Base-by-base conservation (phyloP, 1,284 basidiomycete species). In the Fomitopsis schrenkii region DNA sequence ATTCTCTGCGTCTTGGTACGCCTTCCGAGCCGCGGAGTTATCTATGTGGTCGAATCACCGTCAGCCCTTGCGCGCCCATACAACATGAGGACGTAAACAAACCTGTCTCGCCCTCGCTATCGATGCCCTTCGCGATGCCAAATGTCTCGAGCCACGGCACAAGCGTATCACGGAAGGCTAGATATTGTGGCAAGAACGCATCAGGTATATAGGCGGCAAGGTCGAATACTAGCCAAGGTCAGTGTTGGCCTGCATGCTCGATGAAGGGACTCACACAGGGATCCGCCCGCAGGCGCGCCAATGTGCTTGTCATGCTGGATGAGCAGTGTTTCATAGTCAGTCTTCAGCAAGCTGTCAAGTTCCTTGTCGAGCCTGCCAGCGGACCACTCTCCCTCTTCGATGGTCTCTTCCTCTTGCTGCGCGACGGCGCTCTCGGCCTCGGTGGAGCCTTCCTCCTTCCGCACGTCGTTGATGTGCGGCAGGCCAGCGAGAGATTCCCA, bases 191-290 rank as follows among this genome's bases (percentile, higher is more conserved):
- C 48, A 91, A 74, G 14, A 95, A 67, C 2, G 85, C 79, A 62
- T 97, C 95, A 3, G 97, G 97, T 41, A 99, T 80, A 76, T 98
- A 98, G 33, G 91, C 84, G 53, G 89, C 81, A 35, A 96, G 69
- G 62, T 94, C 84, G 76, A 91, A 93, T 53, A 97, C 94, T 95
- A 72, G 41, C 54, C 33, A 63, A 59, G 63, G 60, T 64, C 59
- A 55, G 58, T 12, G 33, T 38, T 33, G 46, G 26, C 22, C 48
- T 38, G 22, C n/a, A 22, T 5, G 19, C 19, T 14, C 1, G 55
- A 38, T 15, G n/a, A 42, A 19, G 46, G 1, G 57, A 81, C 88
- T 76, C 68, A 91, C 88, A 71, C 58, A 84, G 71, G 1, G 84
- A 83, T 12, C 60, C 62, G 10, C 64, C 63, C 36, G 77, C 78